Conservation (phyloP, 371 early-diverging fungal species). For the Mucor mucedo region DNA sequence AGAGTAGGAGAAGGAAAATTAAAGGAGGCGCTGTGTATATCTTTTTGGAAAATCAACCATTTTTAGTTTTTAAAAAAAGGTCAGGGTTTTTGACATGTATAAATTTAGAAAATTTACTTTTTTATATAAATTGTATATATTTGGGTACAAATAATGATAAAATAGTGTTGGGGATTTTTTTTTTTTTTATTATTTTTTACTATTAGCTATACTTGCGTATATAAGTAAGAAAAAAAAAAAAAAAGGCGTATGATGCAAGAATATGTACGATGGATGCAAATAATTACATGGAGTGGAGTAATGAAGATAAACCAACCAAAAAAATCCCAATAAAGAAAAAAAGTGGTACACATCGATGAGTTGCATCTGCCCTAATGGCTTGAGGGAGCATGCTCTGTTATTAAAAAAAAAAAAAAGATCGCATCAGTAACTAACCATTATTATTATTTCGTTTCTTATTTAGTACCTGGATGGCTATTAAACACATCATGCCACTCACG, state of each 20-base stretch:
- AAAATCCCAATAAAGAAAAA: constrained; percentile 61
- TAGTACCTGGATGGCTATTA: constrained; percentile 55
- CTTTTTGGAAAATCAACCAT: background rate
- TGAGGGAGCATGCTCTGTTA: constrained; percentile 56
- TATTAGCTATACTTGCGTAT: no score
- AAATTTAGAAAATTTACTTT: constrained; percentile 7
- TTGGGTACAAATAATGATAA: constrained; percentile 2
- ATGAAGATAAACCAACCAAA: constrained; percentile 43
- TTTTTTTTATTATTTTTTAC: background rate
- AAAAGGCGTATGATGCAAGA: constrained; percentile 1
- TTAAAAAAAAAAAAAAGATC: background rate
- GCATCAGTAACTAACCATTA: background rate
- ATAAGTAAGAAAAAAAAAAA: background rate
- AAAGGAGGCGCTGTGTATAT: background rate
- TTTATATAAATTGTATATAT: constrained; percentile 14
- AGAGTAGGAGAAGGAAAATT: constrained; percentile 6
- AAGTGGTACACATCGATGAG: constrained; percentile 42
- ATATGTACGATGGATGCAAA: constrained; percentile 25
- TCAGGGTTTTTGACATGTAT: constrained; percentile 8
- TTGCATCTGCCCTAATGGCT: constrained; percentile 55
- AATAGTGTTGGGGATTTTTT: background rate
- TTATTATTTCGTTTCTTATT: constrained; percentile 10
- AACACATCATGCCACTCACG: constrained; percentile 75
- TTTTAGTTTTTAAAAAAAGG: background rate
- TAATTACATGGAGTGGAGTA: constrained; percentile 37